A percentile compares a stretch with the other conserved stretches of the same genome.
Evolutionary conservation across 192 early-diverging fungal genomes (phyloP).

Genomic region (Geranomyces michiganensis): DNA sequence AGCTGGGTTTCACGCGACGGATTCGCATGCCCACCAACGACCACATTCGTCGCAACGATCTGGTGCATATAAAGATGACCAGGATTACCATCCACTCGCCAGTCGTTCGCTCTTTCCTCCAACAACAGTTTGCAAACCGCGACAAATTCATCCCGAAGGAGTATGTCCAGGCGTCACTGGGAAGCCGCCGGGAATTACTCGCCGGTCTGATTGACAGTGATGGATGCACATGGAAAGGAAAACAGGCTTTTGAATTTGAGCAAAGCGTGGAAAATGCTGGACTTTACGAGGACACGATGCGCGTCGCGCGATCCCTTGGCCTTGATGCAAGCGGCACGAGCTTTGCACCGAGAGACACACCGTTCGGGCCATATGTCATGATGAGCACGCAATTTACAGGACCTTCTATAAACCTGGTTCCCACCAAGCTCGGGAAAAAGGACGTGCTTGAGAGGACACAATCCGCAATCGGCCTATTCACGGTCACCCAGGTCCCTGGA

Average conservation of each 20-base stretch:
- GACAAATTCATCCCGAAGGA: slow-evolving; percentile 1
- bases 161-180: neutral
- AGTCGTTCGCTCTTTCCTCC: too few species aligned
- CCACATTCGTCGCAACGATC: neutral
- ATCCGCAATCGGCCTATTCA: neutral
- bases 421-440: too few species aligned
- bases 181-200: neutral
- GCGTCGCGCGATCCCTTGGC: neutral
- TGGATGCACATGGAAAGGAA: neutral
- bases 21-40: neutral
- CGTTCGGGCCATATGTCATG: too few species aligned
- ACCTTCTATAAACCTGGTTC: too few species aligned
- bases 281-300: neutral
- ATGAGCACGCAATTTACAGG: too few species aligned
- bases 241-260: neutral
- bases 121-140: neutral
- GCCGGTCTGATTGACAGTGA: neutral
- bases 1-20: neutral
- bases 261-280: neutral
- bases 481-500: neutral
- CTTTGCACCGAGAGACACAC: too few species aligned
- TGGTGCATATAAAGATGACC: neutral
- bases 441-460: too few species aligned
- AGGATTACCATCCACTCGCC: neutral
- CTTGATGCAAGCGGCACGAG: neutral